Base-by-base conservation (phyloP, 1,284 basidiomycete species). In the Ustilago nuda region DNA sequence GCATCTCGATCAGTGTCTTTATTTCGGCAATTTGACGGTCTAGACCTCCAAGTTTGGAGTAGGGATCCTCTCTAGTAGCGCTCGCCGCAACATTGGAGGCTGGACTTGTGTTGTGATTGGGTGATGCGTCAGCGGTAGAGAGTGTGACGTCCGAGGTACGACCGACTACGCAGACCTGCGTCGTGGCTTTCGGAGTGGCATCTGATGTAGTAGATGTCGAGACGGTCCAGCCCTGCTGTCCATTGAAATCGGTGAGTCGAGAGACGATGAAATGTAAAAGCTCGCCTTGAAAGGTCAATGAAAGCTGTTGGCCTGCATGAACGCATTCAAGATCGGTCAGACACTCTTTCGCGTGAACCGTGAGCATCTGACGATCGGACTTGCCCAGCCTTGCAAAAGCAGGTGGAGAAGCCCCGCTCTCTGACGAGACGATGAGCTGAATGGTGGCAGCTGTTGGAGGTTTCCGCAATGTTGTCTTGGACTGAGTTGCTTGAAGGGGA, bases 1-100 rank as follows among this genome's bases (percentile, higher is more conserved):
- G 97, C 61, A 99, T 92, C 82, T 99, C 96, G 45, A 99, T 90
- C n/a, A 99, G 90, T 80, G 95, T 92, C 43, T 93, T 91, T 72
- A 99, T 93, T 85, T 94, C 91, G 60, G 91, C 88, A 72, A 99
- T 95, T 83, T 98, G 95, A 75, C 90, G 90, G 78, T 92, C 90
- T 32, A 99, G 89, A 3, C 97, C 97, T 32, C 97, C 97, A 17
- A 99, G 91, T 15, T 90, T 89, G 17, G 91, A 88, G 83, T 90
- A 90, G 0, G 88, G 72, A 4, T 72, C 76, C 39, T 61, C 50
- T 33, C n/a, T 39, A 27, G 58, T 56, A 39, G 48, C 37, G 11
- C 30, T 56, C 3, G 50, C 7, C 7, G 57, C 37, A 6, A 37
- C 15, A 19, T 52, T 37, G 13, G 43, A 11, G 11, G 39, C 12